Percentiles rank a stretch among this genome's conserved stretches.
phyloP scores from a whole-genome alignment of 176 grass and related monocot genomes.

The Carex parvula region DNA sequence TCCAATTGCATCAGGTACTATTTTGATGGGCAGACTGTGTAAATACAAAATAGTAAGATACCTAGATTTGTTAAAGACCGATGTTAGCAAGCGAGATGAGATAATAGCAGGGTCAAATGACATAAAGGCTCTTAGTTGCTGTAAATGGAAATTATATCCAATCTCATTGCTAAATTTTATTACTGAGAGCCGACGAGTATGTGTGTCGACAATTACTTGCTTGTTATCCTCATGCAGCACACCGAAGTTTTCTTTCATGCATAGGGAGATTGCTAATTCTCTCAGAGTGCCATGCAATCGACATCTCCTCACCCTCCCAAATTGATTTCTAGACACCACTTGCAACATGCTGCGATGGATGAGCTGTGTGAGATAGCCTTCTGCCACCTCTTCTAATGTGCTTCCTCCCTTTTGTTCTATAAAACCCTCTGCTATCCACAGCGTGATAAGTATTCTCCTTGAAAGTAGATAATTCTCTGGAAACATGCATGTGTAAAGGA shows the following conservation, averaged over 20 bases:
- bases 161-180: neutral
- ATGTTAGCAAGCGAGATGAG: neutral
- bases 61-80: neutral
- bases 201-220: neutral
- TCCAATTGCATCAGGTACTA: neutral
- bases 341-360: constrained; percentile 45
- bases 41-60: constrained; percentile 30
- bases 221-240: neutral
- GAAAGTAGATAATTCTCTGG: constrained; percentile 36
- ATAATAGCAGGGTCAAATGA: neutral
- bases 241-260: constrained; percentile 36
- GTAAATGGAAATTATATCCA: neutral
- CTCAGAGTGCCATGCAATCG: constrained; percentile 45
- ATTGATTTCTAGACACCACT: constrained; percentile 28
- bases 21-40: constrained; percentile 9
- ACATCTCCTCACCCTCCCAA: constrained; percentile 31
- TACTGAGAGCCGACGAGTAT: constrained; percentile 28
- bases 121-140: constrained; percentile 24
- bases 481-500: constrained; percentile 47
- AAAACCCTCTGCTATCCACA: constrained; percentile 59
- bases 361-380: constrained; percentile 32
- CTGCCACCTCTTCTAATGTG: constrained; percentile 51
- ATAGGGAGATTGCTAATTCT: constrained; percentile 32
- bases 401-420: constrained; percentile 28
- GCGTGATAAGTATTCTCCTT: constrained; percentile 29